phyloP scores from a whole-genome alignment of 164 flowering plant species.

The Echeveria elegans region DNA sequence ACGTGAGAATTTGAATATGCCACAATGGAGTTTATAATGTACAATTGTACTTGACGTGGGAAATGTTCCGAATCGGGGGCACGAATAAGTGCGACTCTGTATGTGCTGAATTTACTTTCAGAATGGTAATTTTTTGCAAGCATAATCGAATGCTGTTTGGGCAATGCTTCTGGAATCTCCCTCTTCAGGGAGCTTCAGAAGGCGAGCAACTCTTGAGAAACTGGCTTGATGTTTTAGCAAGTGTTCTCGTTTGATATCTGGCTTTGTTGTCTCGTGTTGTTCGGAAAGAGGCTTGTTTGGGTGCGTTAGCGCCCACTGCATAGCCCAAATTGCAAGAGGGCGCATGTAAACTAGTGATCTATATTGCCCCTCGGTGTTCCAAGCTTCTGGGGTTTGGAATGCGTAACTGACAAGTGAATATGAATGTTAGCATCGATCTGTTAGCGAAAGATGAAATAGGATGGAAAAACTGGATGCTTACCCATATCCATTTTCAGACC shows the following conservation, averaged over 20 bases:
- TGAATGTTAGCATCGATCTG: background rate
- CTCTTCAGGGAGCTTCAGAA: constrained; percentile 54
- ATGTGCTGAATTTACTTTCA: background rate
- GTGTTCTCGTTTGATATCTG: constrained; percentile 20
- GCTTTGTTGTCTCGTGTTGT: constrained; percentile 17
- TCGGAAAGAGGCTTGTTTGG: constrained; percentile 19
- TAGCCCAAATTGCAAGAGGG: constrained; percentile 91
- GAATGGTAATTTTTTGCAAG: constrained; percentile 44
- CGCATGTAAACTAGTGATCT: constrained; percentile 77
- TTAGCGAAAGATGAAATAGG: background rate
- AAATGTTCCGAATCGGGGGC: background rate
- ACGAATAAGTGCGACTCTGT: background rate
- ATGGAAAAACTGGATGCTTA: constrained; percentile 22
- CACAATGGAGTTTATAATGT: background rate
- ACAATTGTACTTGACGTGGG: background rate
- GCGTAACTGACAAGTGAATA: constrained; percentile 34
- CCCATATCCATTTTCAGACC: constrained; percentile 85
- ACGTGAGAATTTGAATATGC: background rate
- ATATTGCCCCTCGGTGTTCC: constrained; percentile 59
- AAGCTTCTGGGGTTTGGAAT: constrained; percentile 87
- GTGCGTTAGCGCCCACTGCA: constrained; percentile 84
- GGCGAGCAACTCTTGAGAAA: constrained; percentile 57
- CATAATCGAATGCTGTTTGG: constrained; percentile 45
- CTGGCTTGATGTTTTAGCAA: constrained; percentile 32
- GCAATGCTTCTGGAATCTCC: constrained; percentile 32